phyloP scores from a whole-genome alignment of 2,329 filamentous ascomycete species.

The Hypoxylon sp. region DNA sequence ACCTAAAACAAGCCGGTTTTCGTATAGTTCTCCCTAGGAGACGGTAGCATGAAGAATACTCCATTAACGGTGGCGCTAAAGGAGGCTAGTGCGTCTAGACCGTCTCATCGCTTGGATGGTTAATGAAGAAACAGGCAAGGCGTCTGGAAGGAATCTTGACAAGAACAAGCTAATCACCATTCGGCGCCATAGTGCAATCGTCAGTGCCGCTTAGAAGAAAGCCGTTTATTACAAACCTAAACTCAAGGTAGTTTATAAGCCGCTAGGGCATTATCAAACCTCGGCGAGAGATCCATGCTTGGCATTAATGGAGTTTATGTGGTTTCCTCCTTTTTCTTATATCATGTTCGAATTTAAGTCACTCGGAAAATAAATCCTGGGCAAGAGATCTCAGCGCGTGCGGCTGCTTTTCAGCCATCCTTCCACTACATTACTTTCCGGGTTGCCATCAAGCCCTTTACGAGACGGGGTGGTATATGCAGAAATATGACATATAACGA shows the following conservation, averaged over 20 bases:
- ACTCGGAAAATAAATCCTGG: conserved; percentile 25
- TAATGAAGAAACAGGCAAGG: conserved; percentile 19
- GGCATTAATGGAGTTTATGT: conserved; percentile 10
- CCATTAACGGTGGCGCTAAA: conserved; percentile 22
- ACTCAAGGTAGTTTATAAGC: conserved; percentile 3
- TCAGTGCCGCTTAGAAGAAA: conserved; percentile 1
- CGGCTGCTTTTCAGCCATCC: conserved; percentile 10
- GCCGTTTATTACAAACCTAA: neutral
- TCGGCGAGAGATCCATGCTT: conserved; percentile 26
- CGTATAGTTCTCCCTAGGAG: conserved; percentile 6
- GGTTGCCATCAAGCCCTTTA: neutral
- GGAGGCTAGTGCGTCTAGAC: conserved; percentile 15
- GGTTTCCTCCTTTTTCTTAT: conserved; percentile 7
- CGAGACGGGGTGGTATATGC: neutral
- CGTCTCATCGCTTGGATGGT: conserved; percentile 18
- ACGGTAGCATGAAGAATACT: conserved; percentile 24
- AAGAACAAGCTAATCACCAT: neutral
- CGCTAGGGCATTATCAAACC: conserved; percentile 15
- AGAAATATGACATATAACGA: conserved; percentile 32
- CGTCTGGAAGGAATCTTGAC: neutral
- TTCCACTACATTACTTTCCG: neutral
- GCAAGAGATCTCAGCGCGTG: neutral
- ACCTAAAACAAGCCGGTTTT: neutral
- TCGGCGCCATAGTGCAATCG: neutral
- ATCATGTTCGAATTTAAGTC: neutral